These are phyloP conservation scores for Podaxis carcinomalis DNA, from an alignment of 768 basidiomycete species.

Conservation along the genomic window DNA sequence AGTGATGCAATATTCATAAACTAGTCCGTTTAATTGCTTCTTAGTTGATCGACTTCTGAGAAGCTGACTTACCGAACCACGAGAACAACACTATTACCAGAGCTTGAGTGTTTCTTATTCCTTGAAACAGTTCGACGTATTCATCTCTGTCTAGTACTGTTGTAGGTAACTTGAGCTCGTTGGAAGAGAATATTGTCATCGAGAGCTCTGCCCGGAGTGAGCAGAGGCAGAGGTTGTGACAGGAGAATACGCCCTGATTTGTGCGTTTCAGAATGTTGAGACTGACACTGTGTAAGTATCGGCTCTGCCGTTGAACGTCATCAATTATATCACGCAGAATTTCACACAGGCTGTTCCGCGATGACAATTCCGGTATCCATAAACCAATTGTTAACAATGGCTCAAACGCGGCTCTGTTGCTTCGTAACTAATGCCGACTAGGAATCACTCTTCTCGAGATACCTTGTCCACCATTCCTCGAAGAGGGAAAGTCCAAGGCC, in stretches of 20 bases:
- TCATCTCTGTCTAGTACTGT: neutral
- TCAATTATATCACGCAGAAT: too few relatives aligned
- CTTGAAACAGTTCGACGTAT: neutral
- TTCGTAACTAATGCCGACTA: neutral
- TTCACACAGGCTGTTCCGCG: too few relatives aligned
- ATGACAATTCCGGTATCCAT: too few relatives aligned
- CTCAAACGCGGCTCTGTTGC: neutral
- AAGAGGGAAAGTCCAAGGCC: slow-evolving; percentile 65
- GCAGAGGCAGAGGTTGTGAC: neutral
- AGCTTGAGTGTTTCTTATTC: neutral
- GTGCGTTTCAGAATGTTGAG: too few relatives aligned
- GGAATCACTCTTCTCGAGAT: slow-evolving; percentile 29
- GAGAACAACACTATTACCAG: neutral
- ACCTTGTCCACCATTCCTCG: slow-evolving; percentile 78
- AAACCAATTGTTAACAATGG: too few relatives aligned
- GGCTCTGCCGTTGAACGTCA: too few relatives aligned
- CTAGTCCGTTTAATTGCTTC: neutral
- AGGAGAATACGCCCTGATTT: neutral
- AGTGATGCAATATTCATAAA: slow-evolving; percentile 2
- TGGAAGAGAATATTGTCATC: slow-evolving; percentile 1
- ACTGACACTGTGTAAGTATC: too few relatives aligned
- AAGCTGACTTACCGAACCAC: slow-evolving; percentile 5
- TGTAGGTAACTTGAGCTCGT: neutral
- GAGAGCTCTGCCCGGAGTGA: neutral
- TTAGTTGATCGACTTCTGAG: neutral